A percentile compares a stretch with the other conserved stretches of the same genome.
Evolutionary conservation across 1,284 basidiomycete genomes (phyloP).

Genomic region (Fomitopsis schrenkii): DNA sequence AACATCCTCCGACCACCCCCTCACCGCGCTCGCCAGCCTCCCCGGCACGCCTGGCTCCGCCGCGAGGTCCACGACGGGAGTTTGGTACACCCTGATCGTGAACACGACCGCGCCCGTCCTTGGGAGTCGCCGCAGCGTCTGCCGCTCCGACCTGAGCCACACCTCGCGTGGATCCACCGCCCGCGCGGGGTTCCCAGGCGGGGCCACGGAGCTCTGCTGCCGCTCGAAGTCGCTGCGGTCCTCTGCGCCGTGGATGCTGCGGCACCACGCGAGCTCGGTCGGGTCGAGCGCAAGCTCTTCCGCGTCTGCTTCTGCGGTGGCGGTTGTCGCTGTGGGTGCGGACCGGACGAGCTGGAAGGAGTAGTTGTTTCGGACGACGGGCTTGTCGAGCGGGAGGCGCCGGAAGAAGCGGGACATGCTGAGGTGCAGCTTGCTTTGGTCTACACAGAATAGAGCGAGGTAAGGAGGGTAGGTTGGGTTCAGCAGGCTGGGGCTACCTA

Average conservation of each 20-base stretch:
- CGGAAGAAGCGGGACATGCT: constrained; percentile 71
- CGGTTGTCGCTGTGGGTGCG: constrained; percentile 11
- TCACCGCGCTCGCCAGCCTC: constrained; percentile 62
- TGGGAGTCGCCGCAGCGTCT: constrained; percentile 69
- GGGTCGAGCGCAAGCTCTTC: constrained; percentile 41
- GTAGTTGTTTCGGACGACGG: constrained; percentile 73
- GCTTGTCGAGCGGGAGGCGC: constrained; percentile 59
- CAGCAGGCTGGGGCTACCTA: constrained; percentile 29
- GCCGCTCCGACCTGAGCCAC: constrained; percentile 64
- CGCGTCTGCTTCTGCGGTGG: constrained; percentile 12
- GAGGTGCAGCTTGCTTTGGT: constrained; percentile 57
- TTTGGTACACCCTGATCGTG: constrained; percentile 73
- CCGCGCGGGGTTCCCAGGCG: not conserved
- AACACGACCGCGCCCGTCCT: constrained; percentile 69
- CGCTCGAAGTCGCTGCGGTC: constrained; percentile 31
- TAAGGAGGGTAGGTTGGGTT: not conserved
- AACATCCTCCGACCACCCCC: constrained; percentile 67
- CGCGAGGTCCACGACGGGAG: constrained; percentile 51
- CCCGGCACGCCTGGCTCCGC: constrained; percentile 62
- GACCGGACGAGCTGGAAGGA: constrained; percentile 50
- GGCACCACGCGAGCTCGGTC: constrained; percentile 66
- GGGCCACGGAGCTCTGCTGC: constrained; percentile 14
- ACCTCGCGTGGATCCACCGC: constrained; percentile 37
- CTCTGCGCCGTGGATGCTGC: constrained; percentile 61
- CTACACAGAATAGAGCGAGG: constrained; percentile 29